Conservation (phyloP, 768 basidiomycete species). For the Lactarius vividus region DNA sequence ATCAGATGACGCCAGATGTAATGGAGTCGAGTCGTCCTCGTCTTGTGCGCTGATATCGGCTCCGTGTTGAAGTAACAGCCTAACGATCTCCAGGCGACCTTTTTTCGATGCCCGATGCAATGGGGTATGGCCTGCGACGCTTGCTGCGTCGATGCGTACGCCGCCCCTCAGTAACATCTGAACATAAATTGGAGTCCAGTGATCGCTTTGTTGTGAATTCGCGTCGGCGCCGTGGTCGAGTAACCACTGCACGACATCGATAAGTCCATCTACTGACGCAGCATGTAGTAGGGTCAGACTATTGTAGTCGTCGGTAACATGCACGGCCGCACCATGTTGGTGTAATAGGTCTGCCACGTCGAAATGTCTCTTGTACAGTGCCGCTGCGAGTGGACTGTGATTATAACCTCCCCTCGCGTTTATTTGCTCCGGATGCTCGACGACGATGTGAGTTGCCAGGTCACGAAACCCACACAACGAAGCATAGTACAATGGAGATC, state of each 20-base stretch:
- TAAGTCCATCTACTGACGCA: not conserved
- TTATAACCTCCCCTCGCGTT: not conserved
- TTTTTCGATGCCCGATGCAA: too few species aligned
- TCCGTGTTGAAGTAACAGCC: too few species aligned
- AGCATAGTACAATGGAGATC: not conserved
- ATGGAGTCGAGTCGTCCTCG: too few species aligned
- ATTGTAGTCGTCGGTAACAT: not conserved
- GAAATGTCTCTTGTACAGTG: not conserved
- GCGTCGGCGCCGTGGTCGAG: not conserved
- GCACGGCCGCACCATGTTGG: not conserved
- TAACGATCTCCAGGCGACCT: too few species aligned
- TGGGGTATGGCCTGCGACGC: too few species aligned
- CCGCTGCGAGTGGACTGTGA: not conserved
- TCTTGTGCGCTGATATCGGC: too few species aligned
- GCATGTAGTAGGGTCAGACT: not conserved
- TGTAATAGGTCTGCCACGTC: not conserved
- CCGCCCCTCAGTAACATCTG: too few species aligned
- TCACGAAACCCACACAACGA: not conserved
- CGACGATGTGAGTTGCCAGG: not conserved
- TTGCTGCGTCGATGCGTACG: too few species aligned
- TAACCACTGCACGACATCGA: not conserved
- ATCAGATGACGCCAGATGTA: too few species aligned
- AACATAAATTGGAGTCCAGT: not conserved
- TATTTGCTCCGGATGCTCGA: not conserved
- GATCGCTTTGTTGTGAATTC: not conserved